Evolutionary conservation across 2,329 filamentous ascomycete species (phyloP), one percentile per base, ranked within the genome.

Genomic region (Beauveria sp.): DNA sequence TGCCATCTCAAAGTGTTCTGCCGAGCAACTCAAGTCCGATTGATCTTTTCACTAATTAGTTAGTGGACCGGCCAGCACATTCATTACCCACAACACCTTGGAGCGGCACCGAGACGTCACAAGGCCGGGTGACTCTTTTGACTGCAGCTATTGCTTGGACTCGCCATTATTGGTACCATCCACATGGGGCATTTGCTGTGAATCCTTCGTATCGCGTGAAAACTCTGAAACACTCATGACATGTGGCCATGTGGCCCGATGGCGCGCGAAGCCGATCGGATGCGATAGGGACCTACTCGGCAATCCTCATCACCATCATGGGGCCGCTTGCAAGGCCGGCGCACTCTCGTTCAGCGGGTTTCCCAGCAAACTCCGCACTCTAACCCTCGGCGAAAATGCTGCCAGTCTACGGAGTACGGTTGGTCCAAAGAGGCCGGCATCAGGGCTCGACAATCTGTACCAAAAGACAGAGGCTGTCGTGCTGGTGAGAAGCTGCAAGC

Each of bases 71-170:
- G 26, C 44, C 43, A 40, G 56, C 22, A 10, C 55, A 37, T 50
- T 12, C 14, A 41, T 12, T 59, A 59, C 56, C 56, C 56, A 59
- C 56, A 46, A 44, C 46, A 43, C 47, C 47, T 34, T 34, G 46
- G 22, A 30, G 30, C 30, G 37, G 44, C 47, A 44, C 47, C 56
- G 24, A 58, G 22, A 58, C 34, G 55, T 51, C 56, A 59, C 56
- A 52, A 44, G 56, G 37, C 56, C 46, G n/a, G 37, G 28, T 59
- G 56, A 59, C 47, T 58, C 55, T 51, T 46, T 58, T 30, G 43
- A 28, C 46, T 34, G 34, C 46, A 28, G 34, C 24, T 43, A 43
- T 50, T 28, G 34, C 43, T 30, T 50, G 30, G 24, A 43, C 30
- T 41, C 18, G 30, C 55, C n/a, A 28, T 30, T 22, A 58, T n/a